Percentiles rank a stretch among this genome's conserved stretches.
Evolutionary conservation across 805 yeast genomes (phyloP).

Genomic region (Komagataella phaffii): DNA sequence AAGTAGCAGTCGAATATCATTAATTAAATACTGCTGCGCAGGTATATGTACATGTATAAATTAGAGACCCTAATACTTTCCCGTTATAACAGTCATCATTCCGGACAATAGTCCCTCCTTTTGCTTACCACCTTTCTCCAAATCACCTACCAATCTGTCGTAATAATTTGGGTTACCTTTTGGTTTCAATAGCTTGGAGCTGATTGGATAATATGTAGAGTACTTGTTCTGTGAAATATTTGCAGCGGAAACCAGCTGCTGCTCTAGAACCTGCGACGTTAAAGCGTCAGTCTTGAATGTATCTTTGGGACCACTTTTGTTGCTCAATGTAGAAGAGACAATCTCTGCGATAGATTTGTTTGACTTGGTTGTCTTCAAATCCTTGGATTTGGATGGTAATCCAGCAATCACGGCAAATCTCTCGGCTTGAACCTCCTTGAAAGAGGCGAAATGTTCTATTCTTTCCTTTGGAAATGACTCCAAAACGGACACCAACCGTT

Average conservation of each 20-base stretch:
- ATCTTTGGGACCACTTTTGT: slow-evolving; percentile 21
- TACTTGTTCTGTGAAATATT: slow-evolving; percentile 48
- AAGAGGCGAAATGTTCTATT: slow-evolving; percentile 54
- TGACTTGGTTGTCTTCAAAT: slow-evolving; percentile 9
- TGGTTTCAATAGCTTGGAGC: slow-evolving; percentile 60
- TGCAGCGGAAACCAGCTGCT: slow-evolving; percentile 45
- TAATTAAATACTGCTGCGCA: slow-evolving; percentile 3
- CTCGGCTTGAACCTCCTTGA: slow-evolving; percentile 52
- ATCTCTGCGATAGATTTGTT: slow-evolving; percentile 18
- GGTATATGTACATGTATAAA: neutral
- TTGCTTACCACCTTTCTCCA: slow-evolving; percentile 45
- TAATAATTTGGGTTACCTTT: slow-evolving; percentile 78
- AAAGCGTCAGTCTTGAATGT: slow-evolving; percentile 34
- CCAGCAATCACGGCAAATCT: slow-evolving; percentile 41
- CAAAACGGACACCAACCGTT: slow-evolving; percentile 40
- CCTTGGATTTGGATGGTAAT: slow-evolving; percentile 22
- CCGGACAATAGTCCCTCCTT: slow-evolving; percentile 57
- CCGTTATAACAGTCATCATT: slow-evolving; percentile 61
- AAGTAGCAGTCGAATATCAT: slow-evolving; percentile 6
- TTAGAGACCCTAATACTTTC: slow-evolving; percentile 29
- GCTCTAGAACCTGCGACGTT: slow-evolving; percentile 30
- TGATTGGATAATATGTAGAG: slow-evolving; percentile 47
- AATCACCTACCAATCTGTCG: slow-evolving; percentile 52
- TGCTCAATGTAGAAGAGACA: slow-evolving; percentile 23
- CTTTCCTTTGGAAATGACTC: slow-evolving; percentile 59